These are phyloP conservation scores for Podila horticola DNA, from an alignment of 192 early-diverging fungal genomes.

Conservation along the genomic window DNA sequence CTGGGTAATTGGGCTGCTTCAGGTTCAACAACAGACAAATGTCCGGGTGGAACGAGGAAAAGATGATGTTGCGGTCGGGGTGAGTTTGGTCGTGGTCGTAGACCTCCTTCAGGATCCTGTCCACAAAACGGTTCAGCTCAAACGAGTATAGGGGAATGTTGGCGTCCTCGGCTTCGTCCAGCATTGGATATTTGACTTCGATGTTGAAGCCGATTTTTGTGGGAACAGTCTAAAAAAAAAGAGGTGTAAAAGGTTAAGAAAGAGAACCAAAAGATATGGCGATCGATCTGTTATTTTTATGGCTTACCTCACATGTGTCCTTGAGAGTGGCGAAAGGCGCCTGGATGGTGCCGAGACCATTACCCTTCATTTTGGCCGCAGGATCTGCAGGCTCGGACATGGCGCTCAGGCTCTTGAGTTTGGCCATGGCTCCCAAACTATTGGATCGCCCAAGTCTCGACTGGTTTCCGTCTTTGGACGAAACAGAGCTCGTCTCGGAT, in stretches of 20 bases:
- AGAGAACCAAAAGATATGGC: background rate
- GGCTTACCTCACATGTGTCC: conserved; percentile 74
- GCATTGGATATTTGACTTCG: conserved; percentile 96
- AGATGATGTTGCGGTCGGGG: conserved; percentile 79
- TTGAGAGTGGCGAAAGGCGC: conserved; percentile 88
- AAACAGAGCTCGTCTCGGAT: background rate
- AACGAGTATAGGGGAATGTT: conserved; percentile 69
- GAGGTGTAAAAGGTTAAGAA: background rate
- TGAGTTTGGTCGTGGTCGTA: conserved; percentile 63
- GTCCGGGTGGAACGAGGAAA: conserved; percentile 95
- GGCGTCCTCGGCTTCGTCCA: conserved; percentile 87
- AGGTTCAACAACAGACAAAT: conserved; percentile 83
- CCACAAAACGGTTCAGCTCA: conserved; percentile 89
- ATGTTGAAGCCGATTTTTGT: conserved; percentile 88
- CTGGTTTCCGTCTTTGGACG: conserved; percentile 6
- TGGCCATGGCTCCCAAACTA: conserved; percentile 53
- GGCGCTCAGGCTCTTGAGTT: conserved; percentile 9
- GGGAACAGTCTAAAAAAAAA: conserved; percentile 68
- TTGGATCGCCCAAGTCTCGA: conserved; percentile 50
- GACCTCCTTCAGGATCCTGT: conserved; percentile 84
- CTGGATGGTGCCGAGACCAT: conserved; percentile 83
- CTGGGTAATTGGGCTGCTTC: conserved; percentile 89
- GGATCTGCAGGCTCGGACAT: conserved; percentile 25
- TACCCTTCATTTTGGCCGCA: conserved; percentile 73
- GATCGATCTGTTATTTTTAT: too few relatives aligned